These are phyloP conservation scores for Corinectria fuckeliana DNA, from an alignment of 2,329 filamentous ascomycete species.

Conservation along the genomic window DNA sequence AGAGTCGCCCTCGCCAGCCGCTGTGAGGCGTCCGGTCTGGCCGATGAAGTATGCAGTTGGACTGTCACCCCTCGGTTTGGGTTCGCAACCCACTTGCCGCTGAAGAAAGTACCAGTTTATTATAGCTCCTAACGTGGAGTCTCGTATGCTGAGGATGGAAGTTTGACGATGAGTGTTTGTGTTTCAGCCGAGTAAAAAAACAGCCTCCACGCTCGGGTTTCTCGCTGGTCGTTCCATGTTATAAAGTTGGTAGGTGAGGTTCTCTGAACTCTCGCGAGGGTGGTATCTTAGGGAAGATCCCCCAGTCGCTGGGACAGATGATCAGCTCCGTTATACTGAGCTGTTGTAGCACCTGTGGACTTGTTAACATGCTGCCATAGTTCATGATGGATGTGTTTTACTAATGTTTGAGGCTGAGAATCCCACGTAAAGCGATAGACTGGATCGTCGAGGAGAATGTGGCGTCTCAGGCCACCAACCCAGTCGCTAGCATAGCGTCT, in stretches of 20 bases:
- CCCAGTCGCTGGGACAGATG: not conserved
- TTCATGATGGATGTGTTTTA: not conserved
- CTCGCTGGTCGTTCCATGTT: not conserved
- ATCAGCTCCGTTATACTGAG: not conserved
- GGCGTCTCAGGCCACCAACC: too few species aligned
- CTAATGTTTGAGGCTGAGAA: not conserved
- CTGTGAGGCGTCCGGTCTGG: not conserved
- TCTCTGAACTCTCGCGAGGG: not conserved
- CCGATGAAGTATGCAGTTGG: not conserved
- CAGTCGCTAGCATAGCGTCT: too few species aligned
- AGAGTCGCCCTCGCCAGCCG: not conserved
- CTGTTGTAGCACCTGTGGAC: not conserved
- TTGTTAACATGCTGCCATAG: not conserved
- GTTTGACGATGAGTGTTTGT: not conserved
- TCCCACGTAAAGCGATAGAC: too few species aligned
- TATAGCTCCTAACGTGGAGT: not conserved
- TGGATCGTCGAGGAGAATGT: too few species aligned
- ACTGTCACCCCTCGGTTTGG: too few species aligned
- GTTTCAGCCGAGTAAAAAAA: not conserved
- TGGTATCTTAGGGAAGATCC: not conserved
- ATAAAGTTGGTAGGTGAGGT: not conserved
- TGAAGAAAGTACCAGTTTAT: not conserved
- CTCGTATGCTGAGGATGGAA: not conserved
- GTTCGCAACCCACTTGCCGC: not conserved
- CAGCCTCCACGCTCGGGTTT: not conserved